Conservation (phyloP, 139 green algal species). For the Chara braunii region DNA sequence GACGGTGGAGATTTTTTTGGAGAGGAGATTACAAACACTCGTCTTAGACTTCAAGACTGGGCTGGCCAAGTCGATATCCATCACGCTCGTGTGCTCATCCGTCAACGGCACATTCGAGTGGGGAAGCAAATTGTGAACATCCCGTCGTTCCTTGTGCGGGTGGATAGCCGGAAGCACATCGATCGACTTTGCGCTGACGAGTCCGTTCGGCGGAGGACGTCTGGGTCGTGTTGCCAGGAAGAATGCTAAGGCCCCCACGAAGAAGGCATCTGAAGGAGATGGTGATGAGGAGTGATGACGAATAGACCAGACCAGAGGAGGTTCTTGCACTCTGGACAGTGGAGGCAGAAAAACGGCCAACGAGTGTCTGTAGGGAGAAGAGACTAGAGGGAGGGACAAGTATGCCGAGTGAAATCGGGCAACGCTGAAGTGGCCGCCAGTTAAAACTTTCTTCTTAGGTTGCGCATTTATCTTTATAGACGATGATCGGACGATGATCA, state of each 20-base stretch:
- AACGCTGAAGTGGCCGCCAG: no score
- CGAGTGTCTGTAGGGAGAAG: no score
- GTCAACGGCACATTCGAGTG: constrained; percentile 90
- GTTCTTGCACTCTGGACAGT: no score
- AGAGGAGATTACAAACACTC: constrained; percentile 85
- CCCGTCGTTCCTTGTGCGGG: constrained; percentile 92
- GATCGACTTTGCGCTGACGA: constrained; percentile 86
- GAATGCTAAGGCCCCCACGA: constrained; percentile 41
- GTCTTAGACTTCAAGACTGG: constrained; percentile 99
- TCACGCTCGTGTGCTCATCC: constrained; percentile 92
- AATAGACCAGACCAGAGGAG: no score
- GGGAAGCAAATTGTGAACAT: constrained; percentile 99
- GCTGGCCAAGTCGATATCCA: constrained; percentile 94
- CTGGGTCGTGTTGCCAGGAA: constrained; percentile 89
- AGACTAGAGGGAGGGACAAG: no score
- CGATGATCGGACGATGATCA: no score
- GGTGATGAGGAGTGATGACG: constrained; percentile 44
- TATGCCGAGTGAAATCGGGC: no score
- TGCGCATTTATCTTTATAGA: no score
- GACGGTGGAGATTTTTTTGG: constrained; percentile 73
- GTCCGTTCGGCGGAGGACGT: constrained; percentile 90
- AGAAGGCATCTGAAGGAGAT: constrained; percentile 40
- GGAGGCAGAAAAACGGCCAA: no score
- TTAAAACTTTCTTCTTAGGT: no score
- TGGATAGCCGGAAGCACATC: constrained; percentile 98